Conservation (phyloP, 306 rosid genomes). For the Chamaecrista fasciculata region DNA sequence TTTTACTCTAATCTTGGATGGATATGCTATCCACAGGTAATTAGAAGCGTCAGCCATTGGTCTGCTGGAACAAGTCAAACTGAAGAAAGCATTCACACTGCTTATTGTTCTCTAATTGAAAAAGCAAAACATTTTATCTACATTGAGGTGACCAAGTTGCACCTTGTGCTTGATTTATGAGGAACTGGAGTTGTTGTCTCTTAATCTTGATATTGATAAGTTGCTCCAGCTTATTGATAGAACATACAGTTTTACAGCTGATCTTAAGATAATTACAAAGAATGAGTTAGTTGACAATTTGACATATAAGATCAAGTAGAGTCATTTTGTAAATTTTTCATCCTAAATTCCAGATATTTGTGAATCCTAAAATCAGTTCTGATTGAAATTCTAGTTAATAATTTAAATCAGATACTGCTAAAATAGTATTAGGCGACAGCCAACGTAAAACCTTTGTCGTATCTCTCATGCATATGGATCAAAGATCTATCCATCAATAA, state of each 20-base stretch:
- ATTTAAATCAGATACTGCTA: not conserved
- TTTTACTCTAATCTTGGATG: slow-evolving; percentile 27
- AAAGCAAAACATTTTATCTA: slow-evolving; percentile 87
- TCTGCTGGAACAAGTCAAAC: slow-evolving; percentile 92
- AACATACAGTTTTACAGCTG: not conserved
- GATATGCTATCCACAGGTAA: slow-evolving; percentile 51
- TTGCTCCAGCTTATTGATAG: slow-evolving; percentile 8
- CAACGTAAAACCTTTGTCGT: too few relatives aligned
- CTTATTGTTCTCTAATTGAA: slow-evolving; percentile 93
- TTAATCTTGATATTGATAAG: slow-evolving; percentile 22
- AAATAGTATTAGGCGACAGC: too few relatives aligned
- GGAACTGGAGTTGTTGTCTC: slow-evolving; percentile 1
- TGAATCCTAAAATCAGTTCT: not conserved
- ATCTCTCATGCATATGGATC: too few relatives aligned
- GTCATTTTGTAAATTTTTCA: slow-evolving; percentile 4
- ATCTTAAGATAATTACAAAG: not conserved
- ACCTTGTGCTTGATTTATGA: slow-evolving; percentile 1
- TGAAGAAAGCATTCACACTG: slow-evolving; percentile 92
- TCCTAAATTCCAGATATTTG: slow-evolving; percentile 11
- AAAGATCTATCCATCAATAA: too few relatives aligned
- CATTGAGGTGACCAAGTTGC: slow-evolving; percentile 64
- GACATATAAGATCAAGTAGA: slow-evolving; percentile 13
- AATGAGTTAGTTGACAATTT: not conserved
- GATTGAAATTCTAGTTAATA: slow-evolving; percentile 6
- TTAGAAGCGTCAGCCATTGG: slow-evolving; percentile 98